Conservation (phyloP, 495 filamentous ascomycete species). For the Collariella sp. region DNA sequence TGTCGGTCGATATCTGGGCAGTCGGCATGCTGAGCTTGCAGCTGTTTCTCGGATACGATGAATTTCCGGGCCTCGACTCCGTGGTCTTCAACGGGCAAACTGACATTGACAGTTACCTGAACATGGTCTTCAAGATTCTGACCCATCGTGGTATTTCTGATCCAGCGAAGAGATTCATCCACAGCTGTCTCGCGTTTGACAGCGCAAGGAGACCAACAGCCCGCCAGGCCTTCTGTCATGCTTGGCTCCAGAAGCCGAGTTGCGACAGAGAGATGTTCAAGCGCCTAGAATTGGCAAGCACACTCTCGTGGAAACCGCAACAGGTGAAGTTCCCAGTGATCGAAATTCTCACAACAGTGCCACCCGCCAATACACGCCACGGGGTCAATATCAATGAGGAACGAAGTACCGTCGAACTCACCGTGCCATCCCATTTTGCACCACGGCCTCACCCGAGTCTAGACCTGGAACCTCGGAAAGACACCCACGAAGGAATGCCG, state of each 20-base stretch:
- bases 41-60: conserved; percentile 16
- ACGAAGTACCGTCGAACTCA: too few species aligned
- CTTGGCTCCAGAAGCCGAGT: conserved; percentile 36
- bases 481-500: not conserved
- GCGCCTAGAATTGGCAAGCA: conserved; percentile 8
- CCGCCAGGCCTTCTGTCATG: conserved; percentile 63
- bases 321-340: conserved; percentile 13
- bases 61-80: conserved; percentile 3
- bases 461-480: too few species aligned
- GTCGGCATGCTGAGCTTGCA: conserved; percentile 31
- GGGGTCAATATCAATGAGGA: not conserved
- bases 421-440: too few species aligned
- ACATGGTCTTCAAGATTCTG: conserved; percentile 45
- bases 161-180: conserved; percentile 65
- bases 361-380: not conserved
- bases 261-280: conserved; percentile 49
- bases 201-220: conserved; percentile 63
- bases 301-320: conserved; percentile 14
- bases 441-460: too few species aligned
- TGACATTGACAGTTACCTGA: conserved; percentile 9
- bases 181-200: conserved; percentile 64
- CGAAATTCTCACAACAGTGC: conserved; percentile 1
- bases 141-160: conserved; percentile 65
- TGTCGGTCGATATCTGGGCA: conserved; percentile 42
- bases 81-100: conserved; percentile 12